These are phyloP conservation scores for Delonix regia DNA, from an alignment of 306 rosid species.

Conservation along the genomic window DNA sequence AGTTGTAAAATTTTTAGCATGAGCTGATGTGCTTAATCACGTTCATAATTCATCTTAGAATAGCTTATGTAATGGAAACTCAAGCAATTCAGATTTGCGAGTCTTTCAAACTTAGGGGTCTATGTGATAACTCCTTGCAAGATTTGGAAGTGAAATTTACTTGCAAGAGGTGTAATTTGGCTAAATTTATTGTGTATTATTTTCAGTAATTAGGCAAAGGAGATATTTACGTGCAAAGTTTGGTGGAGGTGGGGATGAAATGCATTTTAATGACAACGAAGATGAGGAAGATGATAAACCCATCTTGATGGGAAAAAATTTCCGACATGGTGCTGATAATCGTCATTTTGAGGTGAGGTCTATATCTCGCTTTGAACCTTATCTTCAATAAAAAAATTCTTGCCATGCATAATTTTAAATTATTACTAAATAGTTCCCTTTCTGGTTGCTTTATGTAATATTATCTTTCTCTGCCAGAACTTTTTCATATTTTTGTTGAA, in stretches of 20 bases:
- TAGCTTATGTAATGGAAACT: background rate
- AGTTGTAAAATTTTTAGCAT: background rate
- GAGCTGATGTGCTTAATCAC: background rate
- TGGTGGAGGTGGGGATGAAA: constrained; percentile 73
- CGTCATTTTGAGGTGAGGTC: constrained; percentile 71
- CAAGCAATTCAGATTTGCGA: background rate
- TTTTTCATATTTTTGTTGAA: constrained; percentile 34
- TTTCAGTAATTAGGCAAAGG: constrained; percentile 64
- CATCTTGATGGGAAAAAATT: constrained; percentile 51
- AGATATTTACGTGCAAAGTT: constrained; percentile 57
- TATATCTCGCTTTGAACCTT: background rate
- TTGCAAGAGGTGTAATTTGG: constrained; percentile 13
- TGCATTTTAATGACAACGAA: constrained; percentile 61
- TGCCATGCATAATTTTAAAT: background rate
- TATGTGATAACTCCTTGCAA: constrained; percentile 13
- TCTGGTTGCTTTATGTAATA: background rate
- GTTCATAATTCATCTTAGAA: background rate
- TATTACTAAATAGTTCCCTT: background rate
- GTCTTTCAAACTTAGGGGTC: background rate
- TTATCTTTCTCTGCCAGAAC: constrained; percentile 10
- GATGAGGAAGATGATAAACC: constrained; percentile 54
- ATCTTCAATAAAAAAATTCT: background rate
- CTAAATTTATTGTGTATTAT: constrained; percentile 30
- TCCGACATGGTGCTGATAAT: constrained; percentile 73
- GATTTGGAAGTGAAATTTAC: constrained; percentile 16